phyloP scores from a whole-genome alignment of 2,329 filamentous ascomycete genomes.

The Penicillium brasilianum region DNA sequence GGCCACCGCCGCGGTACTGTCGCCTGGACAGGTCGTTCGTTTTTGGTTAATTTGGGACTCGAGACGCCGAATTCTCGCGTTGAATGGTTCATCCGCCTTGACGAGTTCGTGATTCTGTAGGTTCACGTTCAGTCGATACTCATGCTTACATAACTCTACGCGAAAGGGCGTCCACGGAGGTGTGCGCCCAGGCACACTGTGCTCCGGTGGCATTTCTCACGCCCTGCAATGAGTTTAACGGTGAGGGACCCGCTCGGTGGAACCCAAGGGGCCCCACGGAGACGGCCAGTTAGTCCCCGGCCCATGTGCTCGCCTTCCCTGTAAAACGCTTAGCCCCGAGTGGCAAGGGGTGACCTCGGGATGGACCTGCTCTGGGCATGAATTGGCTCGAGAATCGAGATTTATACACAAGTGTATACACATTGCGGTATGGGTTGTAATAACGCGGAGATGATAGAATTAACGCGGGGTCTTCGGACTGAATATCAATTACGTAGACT shows the following conservation, averaged over 20 bases:
- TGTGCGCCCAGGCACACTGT: slow-evolving; percentile 4
- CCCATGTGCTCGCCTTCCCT: slow-evolving; percentile 16
- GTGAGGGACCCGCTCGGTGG: slow-evolving; percentile 3
- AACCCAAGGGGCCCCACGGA: slow-evolving; percentile 12
- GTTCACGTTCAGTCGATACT: too few species aligned
- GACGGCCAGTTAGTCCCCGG: slow-evolving; percentile 17
- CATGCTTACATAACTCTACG: background rate
- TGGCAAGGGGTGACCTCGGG: slow-evolving; percentile 14
- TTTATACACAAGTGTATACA: too few species aligned
- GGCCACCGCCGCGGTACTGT: background rate
- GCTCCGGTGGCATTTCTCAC: slow-evolving; percentile 7
- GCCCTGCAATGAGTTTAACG: slow-evolving; percentile 3
- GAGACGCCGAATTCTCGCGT: too few species aligned
- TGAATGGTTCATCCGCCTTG: too few species aligned
- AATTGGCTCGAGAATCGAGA: background rate
- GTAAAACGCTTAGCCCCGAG: slow-evolving; percentile 19
- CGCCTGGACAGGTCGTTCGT: background rate
- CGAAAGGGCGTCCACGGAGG: too few species aligned
- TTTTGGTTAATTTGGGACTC: background rate
- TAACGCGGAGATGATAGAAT: too few species aligned
- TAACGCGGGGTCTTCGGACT: background rate
- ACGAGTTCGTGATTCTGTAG: too few species aligned
- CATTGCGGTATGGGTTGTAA: too few species aligned
- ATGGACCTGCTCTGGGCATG: background rate
- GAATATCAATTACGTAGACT: background rate